Evolutionary conservation across 371 early-diverging fungal species (phyloP), one percentile per base, ranked within the genome.

Genomic region (Apophysomyces ossiformis): DNA sequence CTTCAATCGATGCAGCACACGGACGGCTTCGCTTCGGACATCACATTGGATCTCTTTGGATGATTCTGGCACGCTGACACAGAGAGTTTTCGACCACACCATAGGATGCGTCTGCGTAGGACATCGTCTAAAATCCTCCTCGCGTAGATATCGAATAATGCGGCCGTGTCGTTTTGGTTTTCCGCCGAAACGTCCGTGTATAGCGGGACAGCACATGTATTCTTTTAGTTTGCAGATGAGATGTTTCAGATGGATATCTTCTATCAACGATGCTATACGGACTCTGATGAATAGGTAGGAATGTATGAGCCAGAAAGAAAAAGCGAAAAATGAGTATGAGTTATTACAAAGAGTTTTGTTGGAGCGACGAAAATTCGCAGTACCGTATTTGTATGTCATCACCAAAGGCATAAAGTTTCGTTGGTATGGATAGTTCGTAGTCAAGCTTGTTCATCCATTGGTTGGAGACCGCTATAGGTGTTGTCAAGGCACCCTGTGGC

Each of bases 391-490:
- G 74, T 9, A 77, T 74, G 4, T 21, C 59, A 41, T 77, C 70
- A 12, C 73, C 76, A 41, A 64, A 67, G 11, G 69, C 66, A 60
- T 64, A 74, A 2, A 68, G 58, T 56, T 74, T 74, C 38, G 74
- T 67, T 0, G 77, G 77, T n/a, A 74, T 45, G 35, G 57, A 61
- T 11, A 77, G 66, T n/a, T 74, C 72, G 58, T 74, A 77, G 12
- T 65, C 66, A 15, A 74, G 18, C 32, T 72, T 74, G n/a, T 71
- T 44, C 5, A 58, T 61, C 70, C 72, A 77, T 56, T 35, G 21
- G 37, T 67, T 57, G 0, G 67, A 15, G 57, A 67, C 57, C 9
- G 54, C 41, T 43, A 61, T 37, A 3, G 67, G 60, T 57, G 35
- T 21, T 21, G 26, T 66, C 65, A 35, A 68, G 37, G 37, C 61